phyloP scores from a whole-genome alignment of 345 rosid species.

The Erodium maritimum region DNA sequence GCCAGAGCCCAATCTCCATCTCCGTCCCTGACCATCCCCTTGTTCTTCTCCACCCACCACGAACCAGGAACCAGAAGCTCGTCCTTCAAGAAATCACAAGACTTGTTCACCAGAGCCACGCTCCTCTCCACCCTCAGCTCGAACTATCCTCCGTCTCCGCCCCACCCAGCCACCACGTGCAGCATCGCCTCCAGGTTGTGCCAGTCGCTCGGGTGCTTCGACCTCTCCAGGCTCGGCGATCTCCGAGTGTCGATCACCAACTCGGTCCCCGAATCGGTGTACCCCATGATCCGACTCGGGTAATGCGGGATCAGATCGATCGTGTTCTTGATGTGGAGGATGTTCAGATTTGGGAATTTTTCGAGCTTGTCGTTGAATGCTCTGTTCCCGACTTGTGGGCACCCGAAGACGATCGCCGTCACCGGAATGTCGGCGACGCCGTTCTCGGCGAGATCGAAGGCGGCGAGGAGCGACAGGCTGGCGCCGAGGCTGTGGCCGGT shows the following conservation, averaged over 20 bases:
- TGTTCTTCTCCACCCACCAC: conserved; percentile 94
- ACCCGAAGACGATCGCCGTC: conserved; percentile 63
- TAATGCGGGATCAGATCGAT: conserved; percentile 66
- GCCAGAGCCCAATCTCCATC: conserved; percentile 58
- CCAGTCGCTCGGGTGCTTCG: conserved; percentile 72
- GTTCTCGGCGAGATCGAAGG: conserved; percentile 62
- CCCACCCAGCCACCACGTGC: conserved; percentile 78
- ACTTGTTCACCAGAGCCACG: conserved; percentile 76
- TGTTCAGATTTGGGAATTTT: conserved; percentile 32
- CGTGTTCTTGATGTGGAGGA: conserved; percentile 54
- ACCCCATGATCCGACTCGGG: conserved; percentile 55
- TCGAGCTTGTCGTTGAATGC: conserved; percentile 38
- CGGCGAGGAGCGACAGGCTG: conserved; percentile 48
- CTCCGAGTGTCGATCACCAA: conserved; percentile 64
- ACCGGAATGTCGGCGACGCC: conserved; percentile 45
- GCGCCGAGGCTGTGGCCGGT: conserved; percentile 89
- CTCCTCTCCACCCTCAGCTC: conserved; percentile 64
- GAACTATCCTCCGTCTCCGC: conserved; percentile 51
- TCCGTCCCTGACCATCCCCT: conserved; percentile 40
- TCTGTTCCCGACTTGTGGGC: conserved; percentile 69
- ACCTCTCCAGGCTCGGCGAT: conserved; percentile 50
- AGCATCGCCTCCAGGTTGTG: conserved; percentile 84
- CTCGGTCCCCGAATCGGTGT: conserved; percentile 30
- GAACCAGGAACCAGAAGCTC: conserved; percentile 64
- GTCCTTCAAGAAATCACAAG: conserved; percentile 50